phyloP scores from a whole-genome alignment of 352 stramenopile genomes.

The Aphanomyces stellatus region DNA sequence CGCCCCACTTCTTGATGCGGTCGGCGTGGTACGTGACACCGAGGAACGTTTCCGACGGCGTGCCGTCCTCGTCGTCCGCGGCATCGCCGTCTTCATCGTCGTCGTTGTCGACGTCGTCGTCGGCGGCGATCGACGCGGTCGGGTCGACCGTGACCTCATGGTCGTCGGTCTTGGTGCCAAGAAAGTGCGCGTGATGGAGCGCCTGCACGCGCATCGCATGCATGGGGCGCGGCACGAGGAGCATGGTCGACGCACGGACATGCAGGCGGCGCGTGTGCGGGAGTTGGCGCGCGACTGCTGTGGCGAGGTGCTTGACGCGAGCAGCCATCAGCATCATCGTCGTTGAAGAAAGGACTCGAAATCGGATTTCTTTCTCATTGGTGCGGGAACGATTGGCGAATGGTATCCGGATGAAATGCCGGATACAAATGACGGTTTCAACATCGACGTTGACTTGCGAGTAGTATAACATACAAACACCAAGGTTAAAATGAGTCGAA shows the following conservation, averaged over 20 bases:
- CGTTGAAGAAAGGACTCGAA: no score
- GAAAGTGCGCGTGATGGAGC: neutral
- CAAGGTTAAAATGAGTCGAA: no score
- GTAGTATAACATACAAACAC: no score
- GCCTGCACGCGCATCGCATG: neutral
- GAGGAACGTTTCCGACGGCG: constrained; percentile 28
- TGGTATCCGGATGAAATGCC: neutral
- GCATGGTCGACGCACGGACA: neutral
- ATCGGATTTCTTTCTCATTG: neutral
- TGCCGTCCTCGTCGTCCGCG: constrained; percentile 22
- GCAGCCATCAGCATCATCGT: neutral
- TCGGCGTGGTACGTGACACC: constrained; percentile 53
- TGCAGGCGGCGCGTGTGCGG: neutral
- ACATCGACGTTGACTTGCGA: no score
- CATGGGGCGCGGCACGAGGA: neutral
- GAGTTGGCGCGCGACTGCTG: neutral
- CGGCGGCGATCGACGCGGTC: neutral
- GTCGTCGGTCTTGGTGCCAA: neutral
- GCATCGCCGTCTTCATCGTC: constrained; percentile 23
- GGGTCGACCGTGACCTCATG: constrained; percentile 6
- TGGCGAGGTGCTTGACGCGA: neutral
- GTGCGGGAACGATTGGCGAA: neutral
- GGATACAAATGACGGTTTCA: no score
- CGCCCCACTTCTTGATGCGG: constrained; percentile 82
- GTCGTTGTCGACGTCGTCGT: constrained; percentile 9